Evolutionary conservation across 2,329 filamentous ascomycete species (phyloP).

Genomic region (Fusarium sp.): DNA sequence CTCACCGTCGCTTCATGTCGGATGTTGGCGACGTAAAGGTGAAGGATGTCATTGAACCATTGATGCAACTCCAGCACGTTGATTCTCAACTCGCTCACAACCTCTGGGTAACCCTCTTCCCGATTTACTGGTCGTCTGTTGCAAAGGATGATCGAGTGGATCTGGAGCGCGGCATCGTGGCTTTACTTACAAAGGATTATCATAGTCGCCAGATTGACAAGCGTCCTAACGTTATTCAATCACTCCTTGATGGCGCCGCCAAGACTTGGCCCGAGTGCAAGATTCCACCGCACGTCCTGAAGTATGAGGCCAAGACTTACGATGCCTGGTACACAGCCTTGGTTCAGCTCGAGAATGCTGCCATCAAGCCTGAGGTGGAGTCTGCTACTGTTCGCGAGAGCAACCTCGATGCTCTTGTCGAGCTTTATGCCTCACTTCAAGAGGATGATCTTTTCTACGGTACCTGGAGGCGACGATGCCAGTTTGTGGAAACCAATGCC

Average conservation of each 20-base stretch:
- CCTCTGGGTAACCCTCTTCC: constrained; percentile 92
- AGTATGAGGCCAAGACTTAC: constrained; percentile 93
- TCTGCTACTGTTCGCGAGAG: constrained; percentile 90
- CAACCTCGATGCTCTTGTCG: constrained; percentile 94
- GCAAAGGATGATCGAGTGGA: constrained; percentile 90
- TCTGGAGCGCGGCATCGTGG: constrained; percentile 91
- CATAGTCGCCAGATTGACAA: constrained; percentile 95
- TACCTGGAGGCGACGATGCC: constrained; percentile 93
- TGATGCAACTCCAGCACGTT: constrained; percentile 92
- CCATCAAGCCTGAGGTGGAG: constrained; percentile 87
- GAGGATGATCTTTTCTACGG: constrained; percentile 99
- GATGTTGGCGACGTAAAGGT: constrained; percentile 90
- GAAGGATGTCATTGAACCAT: constrained; percentile 89
- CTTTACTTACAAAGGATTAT: constrained; percentile 93
- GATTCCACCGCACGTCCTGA: constrained; percentile 95
- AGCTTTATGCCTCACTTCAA: constrained; percentile 89
- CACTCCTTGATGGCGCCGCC: constrained; percentile 88
- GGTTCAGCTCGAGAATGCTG: constrained; percentile 89
- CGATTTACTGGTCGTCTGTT: constrained; percentile 92
- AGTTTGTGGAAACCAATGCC: constrained; percentile 97
- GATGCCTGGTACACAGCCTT: constrained; percentile 98
- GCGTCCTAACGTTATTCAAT: constrained; percentile 95
- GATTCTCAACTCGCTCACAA: constrained; percentile 87
- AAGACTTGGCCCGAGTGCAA: constrained; percentile 90
- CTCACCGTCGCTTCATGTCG: constrained; percentile 85